Conservation (phyloP, 225 moss, liverwort and hornwort genomes). For the Climacium dendroides region DNA sequence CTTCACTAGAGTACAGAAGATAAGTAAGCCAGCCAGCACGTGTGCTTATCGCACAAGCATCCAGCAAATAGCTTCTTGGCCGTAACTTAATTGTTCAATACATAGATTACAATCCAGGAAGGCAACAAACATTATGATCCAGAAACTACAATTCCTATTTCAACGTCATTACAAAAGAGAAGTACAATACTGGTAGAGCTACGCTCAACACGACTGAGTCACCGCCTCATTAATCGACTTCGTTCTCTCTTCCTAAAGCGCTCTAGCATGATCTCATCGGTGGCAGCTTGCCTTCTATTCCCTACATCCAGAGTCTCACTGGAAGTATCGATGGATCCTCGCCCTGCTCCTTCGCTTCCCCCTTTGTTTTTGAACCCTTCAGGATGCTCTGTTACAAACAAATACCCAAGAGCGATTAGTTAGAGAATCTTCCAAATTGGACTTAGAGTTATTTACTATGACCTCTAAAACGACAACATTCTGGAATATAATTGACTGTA, state of each 20-base stretch:
- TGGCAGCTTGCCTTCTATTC: constrained; percentile 89
- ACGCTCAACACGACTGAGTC: background rate
- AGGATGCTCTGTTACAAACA: constrained; percentile 48
- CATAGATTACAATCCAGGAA: background rate
- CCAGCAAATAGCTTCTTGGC: background rate
- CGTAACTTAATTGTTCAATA: background rate
- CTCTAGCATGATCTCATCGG: constrained; percentile 95
- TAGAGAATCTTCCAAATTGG: background rate
- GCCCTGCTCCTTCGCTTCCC: constrained; percentile 46
- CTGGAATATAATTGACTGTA: background rate
- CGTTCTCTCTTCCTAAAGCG: constrained; percentile 85
- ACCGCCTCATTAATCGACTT: constrained; percentile 85
- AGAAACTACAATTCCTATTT: background rate
- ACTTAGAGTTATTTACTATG: background rate
- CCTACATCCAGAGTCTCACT: constrained; percentile 66
- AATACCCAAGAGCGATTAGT: background rate
- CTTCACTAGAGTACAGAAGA: background rate
- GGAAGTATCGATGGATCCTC: constrained; percentile 26
- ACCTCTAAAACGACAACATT: background rate
- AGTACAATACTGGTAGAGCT: background rate
- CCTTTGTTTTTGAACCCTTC: constrained; percentile 64
- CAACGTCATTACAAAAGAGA: background rate
- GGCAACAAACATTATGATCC: background rate
- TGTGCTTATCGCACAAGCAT: background rate
- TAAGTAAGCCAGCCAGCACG: background rate